phyloP scores from a whole-genome alignment of 495 filamentous ascomycete genomes.

The Acidomyces sp. region DNA sequence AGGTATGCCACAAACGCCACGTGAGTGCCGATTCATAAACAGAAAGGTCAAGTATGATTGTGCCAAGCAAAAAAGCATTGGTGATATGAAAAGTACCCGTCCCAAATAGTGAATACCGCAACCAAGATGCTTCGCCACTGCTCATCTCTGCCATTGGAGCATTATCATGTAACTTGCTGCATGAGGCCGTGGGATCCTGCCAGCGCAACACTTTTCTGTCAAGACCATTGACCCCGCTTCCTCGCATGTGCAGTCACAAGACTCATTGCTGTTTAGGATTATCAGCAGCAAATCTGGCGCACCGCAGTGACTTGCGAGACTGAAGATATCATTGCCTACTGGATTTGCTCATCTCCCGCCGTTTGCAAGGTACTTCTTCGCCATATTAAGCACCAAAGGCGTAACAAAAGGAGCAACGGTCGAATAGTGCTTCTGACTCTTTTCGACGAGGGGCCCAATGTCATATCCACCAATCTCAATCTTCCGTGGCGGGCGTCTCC shows the following conservation, averaged over 20 bases:
- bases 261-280: neutral
- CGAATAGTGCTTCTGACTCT: constrained; percentile 16
- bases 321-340: neutral
- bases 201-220: too few relatives aligned
- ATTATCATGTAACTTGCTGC: too few relatives aligned
- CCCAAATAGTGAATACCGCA: too few relatives aligned
- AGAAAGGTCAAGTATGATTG: too few relatives aligned
- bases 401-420: constrained; percentile 15
- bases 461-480: constrained; percentile 18
- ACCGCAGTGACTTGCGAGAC: neutral
- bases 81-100: too few relatives aligned
- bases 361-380: constrained; percentile 10
- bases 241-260: neutral
- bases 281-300: neutral
- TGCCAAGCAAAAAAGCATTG: too few relatives aligned
- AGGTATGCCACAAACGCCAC: too few relatives aligned
- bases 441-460: constrained; percentile 13
- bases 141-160: too few relatives aligned
- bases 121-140: too few relatives aligned
- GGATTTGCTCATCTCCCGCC: neutral
- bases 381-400: constrained; percentile 16
- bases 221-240: too few relatives aligned
- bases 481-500: constrained; percentile 12
- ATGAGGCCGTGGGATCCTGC: too few relatives aligned
- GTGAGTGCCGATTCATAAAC: too few relatives aligned